Evolutionary conservation across 2,329 filamentous ascomycete species (phyloP), one percentile per base, ranked within the genome.

Genomic region (Ascochyta fabae): DNA sequence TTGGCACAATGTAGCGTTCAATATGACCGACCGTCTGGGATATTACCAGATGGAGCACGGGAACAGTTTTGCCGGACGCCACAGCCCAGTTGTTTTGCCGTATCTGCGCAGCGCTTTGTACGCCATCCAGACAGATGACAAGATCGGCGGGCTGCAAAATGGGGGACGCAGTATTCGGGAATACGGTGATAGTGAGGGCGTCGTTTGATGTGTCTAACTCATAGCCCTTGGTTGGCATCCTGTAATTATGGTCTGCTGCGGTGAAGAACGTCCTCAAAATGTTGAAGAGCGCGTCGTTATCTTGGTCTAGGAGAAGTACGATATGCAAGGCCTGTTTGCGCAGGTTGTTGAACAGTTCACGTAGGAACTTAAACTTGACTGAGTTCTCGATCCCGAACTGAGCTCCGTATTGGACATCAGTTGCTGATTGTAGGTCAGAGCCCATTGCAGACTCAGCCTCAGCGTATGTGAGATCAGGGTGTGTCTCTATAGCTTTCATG

Each of bases 1-100:
- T 58, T 10, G 59, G 23, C 3, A 62, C 58, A 5, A 80, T 53
- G 45, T 75, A 79, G 9, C 70, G 70, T 49, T 80, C 74, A 44
- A 80, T 74, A 58, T 82, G 80, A 50, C 80, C 77, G 4, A 80
- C 62, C 0, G 78, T 72, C 34, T 70, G 65, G 1, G 78, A 76
- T 29, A 79, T 73, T 1, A 80, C 74, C 1, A 80, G 61, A 23
- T 75, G 72, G 9, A 80, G 58, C 4, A 79, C 47, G 6, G 73
- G 74, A 8, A 48, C 26, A 6, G 68, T 59, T 8, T 53, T 24
- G 6, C 59, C 48, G 7, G 48, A 44, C 16, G 66, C 65, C 7
- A 29, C 34, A 15, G 64, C 66, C 67, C 68, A 73, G 4, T 56
- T 61, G 16, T 65, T 68, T 36, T 66, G 60, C 12, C 68, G 65